Evolutionary conservation across 2,329 filamentous ascomycete species (phyloP).

Genomic region (Tolypocladium endophyticum): DNA sequence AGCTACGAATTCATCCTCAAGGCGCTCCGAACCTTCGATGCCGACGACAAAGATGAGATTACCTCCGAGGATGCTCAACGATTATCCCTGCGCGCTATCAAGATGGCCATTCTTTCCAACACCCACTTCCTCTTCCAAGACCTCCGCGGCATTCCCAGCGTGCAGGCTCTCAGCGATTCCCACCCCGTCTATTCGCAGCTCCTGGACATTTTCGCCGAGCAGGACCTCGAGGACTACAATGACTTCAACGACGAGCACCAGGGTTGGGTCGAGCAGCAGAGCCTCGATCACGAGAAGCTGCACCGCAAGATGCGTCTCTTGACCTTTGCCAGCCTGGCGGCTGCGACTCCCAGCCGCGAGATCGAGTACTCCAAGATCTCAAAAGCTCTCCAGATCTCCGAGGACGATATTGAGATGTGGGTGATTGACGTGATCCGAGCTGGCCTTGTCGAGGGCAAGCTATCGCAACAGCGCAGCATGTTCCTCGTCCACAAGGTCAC

Average conservation of each 20-base stretch:
- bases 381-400: constrained; percentile 71
- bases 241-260: constrained; percentile 91
- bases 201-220: constrained; percentile 88
- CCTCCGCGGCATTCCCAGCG: constrained; percentile 67
- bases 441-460: constrained; percentile 89
- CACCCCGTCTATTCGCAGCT: constrained; percentile 82
- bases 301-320: constrained; percentile 94
- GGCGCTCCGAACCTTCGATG: constrained; percentile 50
- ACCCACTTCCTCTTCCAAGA: constrained; percentile 65
- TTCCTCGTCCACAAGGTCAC: constrained; percentile 95
- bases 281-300: constrained; percentile 61
- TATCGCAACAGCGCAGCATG: constrained; percentile 83
- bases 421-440: constrained; percentile 96
- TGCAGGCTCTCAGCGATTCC: constrained; percentile 78
- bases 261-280: constrained; percentile 69
- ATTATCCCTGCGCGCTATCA: constrained; percentile 46
- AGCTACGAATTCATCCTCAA: constrained; percentile 59
- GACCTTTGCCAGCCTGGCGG: constrained; percentile 82
- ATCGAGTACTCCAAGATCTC: constrained; percentile 81
- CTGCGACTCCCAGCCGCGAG: constrained; percentile 71
- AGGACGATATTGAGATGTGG: constrained; percentile 91
- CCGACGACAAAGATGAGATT: constrained; percentile 41
- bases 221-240: constrained; percentile 89
- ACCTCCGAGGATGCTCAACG: constrained; percentile 50
- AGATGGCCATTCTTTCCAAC: constrained; percentile 40